phyloP scores from a whole-genome alignment of 345 rosid genomes.

The Eucalyptus pauciflora region DNA sequence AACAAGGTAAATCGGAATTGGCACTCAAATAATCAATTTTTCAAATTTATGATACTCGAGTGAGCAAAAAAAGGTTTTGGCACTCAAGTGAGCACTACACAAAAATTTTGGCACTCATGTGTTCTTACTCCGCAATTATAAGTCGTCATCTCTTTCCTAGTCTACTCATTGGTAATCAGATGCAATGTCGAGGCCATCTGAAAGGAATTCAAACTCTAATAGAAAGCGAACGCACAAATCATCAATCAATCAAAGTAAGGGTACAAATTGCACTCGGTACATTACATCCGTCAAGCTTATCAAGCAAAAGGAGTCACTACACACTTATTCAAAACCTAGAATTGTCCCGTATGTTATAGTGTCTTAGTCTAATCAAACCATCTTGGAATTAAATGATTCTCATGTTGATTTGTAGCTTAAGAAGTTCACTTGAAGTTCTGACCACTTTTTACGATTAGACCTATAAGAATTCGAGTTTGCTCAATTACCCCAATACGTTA shows the following conservation, averaged over 20 bases:
- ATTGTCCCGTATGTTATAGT: neutral
- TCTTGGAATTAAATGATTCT: neutral
- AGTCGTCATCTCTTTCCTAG: neutral
- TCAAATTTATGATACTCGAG: fast-evolving
- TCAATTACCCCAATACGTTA: neutral
- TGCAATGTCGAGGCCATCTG: neutral
- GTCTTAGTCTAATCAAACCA: neutral
- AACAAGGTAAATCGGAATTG: fast-evolving
- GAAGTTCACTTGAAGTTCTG: neutral
- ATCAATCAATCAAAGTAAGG: too few relatives aligned
- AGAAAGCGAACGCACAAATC: neutral
- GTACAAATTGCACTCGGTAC: too few relatives aligned
- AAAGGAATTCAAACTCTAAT: neutral
- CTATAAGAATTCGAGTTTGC: neutral
- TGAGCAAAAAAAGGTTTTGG: fast-evolving
- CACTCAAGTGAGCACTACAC: fast-evolving
- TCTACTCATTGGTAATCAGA: neutral
- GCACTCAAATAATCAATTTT: too few relatives aligned
- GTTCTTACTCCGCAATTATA: too few relatives aligned
- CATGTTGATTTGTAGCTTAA: neutral
- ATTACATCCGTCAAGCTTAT: neutral
- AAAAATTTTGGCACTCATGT: too few relatives aligned
- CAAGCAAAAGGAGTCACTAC: neutral
- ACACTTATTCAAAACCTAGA: neutral
- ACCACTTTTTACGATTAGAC: neutral